Conservation (phyloP, 208 protist genomes). For the Entamoeba dispar region DNA sequence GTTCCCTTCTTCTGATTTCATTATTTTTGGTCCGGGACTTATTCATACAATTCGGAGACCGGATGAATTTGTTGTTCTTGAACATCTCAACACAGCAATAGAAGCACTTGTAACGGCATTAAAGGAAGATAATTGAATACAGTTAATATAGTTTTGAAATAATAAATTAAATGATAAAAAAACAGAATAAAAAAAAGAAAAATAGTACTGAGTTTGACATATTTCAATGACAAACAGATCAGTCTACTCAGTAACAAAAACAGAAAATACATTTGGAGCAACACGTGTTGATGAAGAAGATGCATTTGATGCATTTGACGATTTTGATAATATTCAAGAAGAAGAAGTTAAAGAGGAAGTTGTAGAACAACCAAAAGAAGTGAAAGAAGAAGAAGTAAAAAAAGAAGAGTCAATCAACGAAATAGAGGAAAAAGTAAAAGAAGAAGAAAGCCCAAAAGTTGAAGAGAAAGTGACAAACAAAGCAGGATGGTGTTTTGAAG, state of each 20-base stretch:
- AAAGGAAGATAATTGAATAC: too few relatives aligned
- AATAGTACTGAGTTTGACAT: too few relatives aligned
- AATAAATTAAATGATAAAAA: too few relatives aligned
- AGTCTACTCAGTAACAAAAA: not conserved
- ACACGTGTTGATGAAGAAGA: not conserved
- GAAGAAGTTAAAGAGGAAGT: not conserved
- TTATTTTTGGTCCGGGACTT: not conserved
- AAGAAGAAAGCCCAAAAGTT: not conserved
- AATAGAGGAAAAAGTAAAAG: not conserved
- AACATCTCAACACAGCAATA: not conserved
- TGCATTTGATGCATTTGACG: not conserved
- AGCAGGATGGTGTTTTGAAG: not conserved
- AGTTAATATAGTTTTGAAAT: too few relatives aligned
- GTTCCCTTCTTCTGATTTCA: not conserved
- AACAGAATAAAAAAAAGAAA: too few relatives aligned
- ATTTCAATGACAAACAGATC: not conserved
- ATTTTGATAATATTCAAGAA: not conserved
- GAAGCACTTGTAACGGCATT: not conserved
- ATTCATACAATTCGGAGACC: not conserved
- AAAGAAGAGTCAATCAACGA: not conserved
- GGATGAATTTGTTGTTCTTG: not conserved
- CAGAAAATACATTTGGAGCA: not conserved
- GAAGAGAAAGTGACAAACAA: not conserved
- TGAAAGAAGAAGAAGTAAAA: not conserved
- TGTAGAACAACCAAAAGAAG: not conserved